These are phyloP conservation scores for Eucalyptus cloeziana DNA, from an alignment of 345 rosid genomes.

Conservation along the genomic window DNA sequence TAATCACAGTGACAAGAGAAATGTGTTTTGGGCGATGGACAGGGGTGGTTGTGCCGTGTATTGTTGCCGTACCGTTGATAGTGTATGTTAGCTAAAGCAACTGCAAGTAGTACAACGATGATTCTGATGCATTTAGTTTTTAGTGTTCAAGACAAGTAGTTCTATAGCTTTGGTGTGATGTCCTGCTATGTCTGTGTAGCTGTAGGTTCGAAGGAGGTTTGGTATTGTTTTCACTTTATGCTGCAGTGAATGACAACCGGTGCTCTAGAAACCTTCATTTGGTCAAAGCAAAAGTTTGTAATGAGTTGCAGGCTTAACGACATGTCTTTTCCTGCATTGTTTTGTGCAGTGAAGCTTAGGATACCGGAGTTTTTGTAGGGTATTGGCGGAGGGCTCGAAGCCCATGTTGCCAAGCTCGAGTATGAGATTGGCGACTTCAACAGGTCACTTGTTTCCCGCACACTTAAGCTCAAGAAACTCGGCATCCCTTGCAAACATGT, in stretches of 20 bases:
- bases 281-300: not conserved
- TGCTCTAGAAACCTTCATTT: not conserved
- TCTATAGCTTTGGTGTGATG: not conserved
- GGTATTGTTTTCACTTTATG: not conserved
- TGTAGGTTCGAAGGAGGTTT: not conserved
- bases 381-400: conserved; percentile 68
- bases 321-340: not conserved
- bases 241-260: not conserved
- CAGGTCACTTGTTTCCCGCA: conserved; percentile 67
- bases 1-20: no score
- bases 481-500: conserved; percentile 96
- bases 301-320: not conserved
- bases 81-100: no score
- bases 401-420: conserved; percentile 72
- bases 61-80: no score
- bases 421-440: conserved; percentile 62
- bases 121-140: no score
- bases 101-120: no score
- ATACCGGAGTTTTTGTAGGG: conserved; percentile 85
- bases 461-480: conserved; percentile 73
- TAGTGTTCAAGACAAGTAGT: no score
- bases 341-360: conserved; percentile 65
- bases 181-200: not conserved
- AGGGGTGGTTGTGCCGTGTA: no score
- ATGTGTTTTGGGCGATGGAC: no score